Base-by-base conservation (phyloP, 176 grass and related monocot genomes). In the Paspalum notatum region DNA sequence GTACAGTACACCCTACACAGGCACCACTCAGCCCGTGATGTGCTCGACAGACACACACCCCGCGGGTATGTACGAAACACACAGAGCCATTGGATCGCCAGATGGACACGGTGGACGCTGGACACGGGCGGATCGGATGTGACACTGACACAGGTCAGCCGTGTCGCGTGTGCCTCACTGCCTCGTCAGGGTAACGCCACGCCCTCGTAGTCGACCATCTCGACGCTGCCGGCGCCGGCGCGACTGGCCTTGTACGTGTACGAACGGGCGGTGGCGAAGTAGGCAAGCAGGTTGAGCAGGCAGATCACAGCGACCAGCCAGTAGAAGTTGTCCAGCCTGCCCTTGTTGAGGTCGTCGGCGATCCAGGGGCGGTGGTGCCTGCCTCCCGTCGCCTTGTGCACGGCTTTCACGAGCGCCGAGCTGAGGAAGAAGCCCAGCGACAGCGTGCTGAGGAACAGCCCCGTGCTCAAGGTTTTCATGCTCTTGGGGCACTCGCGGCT, bases 381-480 rank as follows among this genome's bases (percentile, higher is more conserved):
- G 37, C 78, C 61, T 12, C 78, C 91, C 0, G 93, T 99, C 17
- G 91, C 38, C 83, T 79, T 85, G 66, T 95, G 80, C 61, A 99
- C 90, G 14, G 84, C 55, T 41, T 90, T 15, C 16, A 99, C 97
- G 2, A 99, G 85, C 24, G 72, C 89, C 0, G 93, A 93, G 90
- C 96, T 99, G n/a, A 95, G 72, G 62, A 91, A 99, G 80, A 99
- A 99, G 0, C 96, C 96, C 1, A 99, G 83, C 10, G 96, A 91
- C 5, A 95, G 89, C 14, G 96, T 99, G 82, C 92, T 99, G 7
- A 99, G 86, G 83, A 99, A 99, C 3, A 99, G 46, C 0, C 96
- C 96, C 1, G 96, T 99, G 90, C 96, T 99, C 93, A 99, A 93
- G 9, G 96, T 95, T 76, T 99, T 99, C 96, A 99, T 99, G 1